Evolutionary conservation across 805 yeast species (phyloP).

Genomic region (Ogataea saltuana): DNA sequence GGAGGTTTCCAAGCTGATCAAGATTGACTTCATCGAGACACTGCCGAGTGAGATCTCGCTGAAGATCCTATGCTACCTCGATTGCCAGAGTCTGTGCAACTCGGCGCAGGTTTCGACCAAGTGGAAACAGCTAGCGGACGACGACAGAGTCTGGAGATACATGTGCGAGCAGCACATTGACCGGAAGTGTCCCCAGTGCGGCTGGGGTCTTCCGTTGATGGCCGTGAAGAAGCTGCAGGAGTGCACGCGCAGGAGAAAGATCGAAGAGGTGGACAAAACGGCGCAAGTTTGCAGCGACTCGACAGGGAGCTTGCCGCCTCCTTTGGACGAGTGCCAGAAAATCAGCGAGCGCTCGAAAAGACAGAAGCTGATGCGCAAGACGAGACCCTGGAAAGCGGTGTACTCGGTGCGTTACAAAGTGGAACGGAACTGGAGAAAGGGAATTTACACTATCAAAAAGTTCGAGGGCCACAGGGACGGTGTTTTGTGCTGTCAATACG

Average conservation of each 20-base stretch:
- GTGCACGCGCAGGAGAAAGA: conserved; percentile 26
- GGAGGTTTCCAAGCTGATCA: conserved; percentile 74
- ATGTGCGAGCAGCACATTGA: conserved; percentile 99
- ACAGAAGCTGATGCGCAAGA: conserved; percentile 36
- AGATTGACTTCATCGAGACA: conserved; percentile 84
- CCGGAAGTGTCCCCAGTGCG: conserved; percentile 95
- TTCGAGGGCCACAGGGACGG: conserved; percentile 87
- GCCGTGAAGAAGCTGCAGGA: conserved; percentile 67
- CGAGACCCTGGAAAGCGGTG: conserved; percentile 94
- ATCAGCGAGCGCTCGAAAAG: conserved; percentile 11
- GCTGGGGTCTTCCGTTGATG: conserved; percentile 97
- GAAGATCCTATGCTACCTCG: conserved; percentile 83
- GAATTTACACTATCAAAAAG: conserved; percentile 59
- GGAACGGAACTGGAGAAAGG: conserved; percentile 94
- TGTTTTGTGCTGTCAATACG: conserved; percentile 83
- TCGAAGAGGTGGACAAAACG: conserved; percentile 24
- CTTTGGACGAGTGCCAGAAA: conserved; percentile 21
- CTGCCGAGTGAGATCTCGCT: conserved; percentile 84
- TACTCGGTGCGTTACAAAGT: conserved; percentile 88
- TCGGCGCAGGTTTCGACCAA: conserved; percentile 89
- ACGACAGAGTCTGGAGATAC: conserved; percentile 96
- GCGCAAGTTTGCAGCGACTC: conserved; percentile 12
- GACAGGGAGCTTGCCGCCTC: conserved; percentile 27
- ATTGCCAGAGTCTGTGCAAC: conserved; percentile 88
- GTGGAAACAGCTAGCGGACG: conserved; percentile 92